Evolutionary conservation across 768 basidiomycete genomes (phyloP), one percentile per base, ranked within the genome.

Genomic region (Leccinum uliginosum): DNA sequence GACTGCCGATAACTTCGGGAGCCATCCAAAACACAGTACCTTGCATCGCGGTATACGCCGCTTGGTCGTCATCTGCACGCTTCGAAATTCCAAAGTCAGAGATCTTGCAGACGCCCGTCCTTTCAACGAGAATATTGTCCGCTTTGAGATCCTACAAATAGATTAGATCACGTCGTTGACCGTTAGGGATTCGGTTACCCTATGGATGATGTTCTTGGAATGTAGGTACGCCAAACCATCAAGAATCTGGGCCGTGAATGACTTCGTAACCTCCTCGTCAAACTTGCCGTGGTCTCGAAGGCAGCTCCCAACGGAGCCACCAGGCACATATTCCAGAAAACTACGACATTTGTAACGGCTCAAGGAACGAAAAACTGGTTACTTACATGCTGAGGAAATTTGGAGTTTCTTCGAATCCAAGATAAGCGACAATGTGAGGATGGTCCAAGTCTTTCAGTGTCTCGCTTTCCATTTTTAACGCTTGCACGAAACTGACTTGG

Each of bases 11-110:
- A 53, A 97, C 92, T 75, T 93, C 95, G 0, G 95, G 95, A 10
- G 95, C 95, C 96, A 98, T 98, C 96, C 97, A 99, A 71, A 97
- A 98, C 34, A 98, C 90, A 19, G 95, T 95, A 24, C 97, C 97
- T 70, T 93, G 91, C 93, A 99, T 94, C 21, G 91, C 90, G 2
- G 94, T 96, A 60, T 83, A 86, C 50, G 89, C 89, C 52, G 85
- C 81, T 61, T 90, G 85, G 51, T 89, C 82, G 59, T 97, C 93
- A 59, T 90, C 93, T 59, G 86, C 93, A 59, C 91, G 83, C 74
- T 98, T 98, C n/a, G 93, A 96, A 56, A 98, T 98, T 43, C 97
- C 97, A 67, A 98, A 98, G 73, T 98, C 95, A 3, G 93, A 95
- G 51, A 99, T 98, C 75, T 98, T 98, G 80, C 95, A 97, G 23